Percentiles rank a stretch among this genome's conserved stretches.
These are phyloP conservation scores for Nephelium lappaceum DNA, from an alignment of 345 rosid species.

Conservation along the genomic window DNA sequence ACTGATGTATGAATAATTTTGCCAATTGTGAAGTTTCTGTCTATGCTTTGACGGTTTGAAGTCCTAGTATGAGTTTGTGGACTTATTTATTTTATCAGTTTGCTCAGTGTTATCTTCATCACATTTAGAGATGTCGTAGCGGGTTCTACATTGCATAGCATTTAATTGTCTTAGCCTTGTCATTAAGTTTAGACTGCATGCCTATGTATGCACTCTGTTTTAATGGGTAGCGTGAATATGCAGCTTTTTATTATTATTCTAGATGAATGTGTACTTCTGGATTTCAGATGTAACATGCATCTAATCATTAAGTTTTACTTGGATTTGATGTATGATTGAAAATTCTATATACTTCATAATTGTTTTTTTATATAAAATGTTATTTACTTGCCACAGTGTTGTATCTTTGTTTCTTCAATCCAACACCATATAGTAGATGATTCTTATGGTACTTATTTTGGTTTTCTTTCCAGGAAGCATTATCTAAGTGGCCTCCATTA, in stretches of 20 bases:
- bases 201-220: background rate
- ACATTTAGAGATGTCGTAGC: background rate
- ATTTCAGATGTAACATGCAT: background rate
- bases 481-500: conserved; percentile 70
- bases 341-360: background rate
- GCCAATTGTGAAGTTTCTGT: background rate
- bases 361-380: background rate
- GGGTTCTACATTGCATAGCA: background rate
- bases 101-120: background rate
- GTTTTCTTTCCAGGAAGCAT: conserved; percentile 55
- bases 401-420: background rate
- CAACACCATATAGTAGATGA: background rate
- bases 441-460: conserved; percentile 6
- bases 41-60: too few species aligned
- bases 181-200: background rate
- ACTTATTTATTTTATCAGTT: background rate
- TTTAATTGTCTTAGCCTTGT: background rate
- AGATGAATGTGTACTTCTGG: background rate
- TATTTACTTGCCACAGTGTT: background rate
- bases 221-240: background rate
- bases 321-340: background rate
- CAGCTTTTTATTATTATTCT: background rate
- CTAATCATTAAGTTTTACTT: background rate
- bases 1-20: background rate
- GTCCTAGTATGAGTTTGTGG: background rate